Conservation (phyloP, 371 early-diverging fungal species). For the Cokeromyces recurvatus region DNA sequence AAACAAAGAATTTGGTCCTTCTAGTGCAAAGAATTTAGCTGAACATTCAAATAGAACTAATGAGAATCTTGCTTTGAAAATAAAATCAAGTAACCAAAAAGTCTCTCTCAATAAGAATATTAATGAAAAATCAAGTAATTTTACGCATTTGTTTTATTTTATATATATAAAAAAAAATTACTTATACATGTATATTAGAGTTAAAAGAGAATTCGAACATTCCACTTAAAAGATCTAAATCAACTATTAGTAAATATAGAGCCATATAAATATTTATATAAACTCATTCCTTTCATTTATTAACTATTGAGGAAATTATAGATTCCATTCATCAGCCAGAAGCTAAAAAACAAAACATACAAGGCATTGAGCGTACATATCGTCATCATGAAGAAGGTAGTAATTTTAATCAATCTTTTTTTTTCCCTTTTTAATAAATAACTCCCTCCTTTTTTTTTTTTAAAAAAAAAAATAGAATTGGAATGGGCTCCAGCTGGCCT, state of each 20-base stretch:
- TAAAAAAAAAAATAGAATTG: neutral
- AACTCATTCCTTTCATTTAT: too few relatives aligned
- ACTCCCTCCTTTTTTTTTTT: too few relatives aligned
- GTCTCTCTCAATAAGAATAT: too few relatives aligned
- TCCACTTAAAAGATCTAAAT: too few relatives aligned
- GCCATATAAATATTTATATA: too few relatives aligned
- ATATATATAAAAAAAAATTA: too few relatives aligned
- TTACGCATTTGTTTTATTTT: too few relatives aligned
- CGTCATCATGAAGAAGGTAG: slow-evolving; percentile 9
- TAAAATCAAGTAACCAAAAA: slow-evolving; percentile 1
- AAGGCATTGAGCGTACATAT: neutral
- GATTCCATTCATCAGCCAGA: neutral
- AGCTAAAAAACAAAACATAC: neutral
- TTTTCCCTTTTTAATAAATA: neutral
- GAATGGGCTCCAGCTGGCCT: slow-evolving; percentile 4
- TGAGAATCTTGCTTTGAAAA: neutral
- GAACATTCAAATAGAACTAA: neutral
- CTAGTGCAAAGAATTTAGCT: neutral
- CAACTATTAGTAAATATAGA: too few relatives aligned
- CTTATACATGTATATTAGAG: too few relatives aligned
- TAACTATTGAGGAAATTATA: too few relatives aligned
- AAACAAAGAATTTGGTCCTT: slow-evolving; percentile 5
- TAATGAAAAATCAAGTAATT: too few relatives aligned
- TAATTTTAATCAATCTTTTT: neutral
- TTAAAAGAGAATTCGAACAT: too few relatives aligned